Conservation (phyloP, 352 stramenopile species). For the Globisporangium echinulatum region DNA sequence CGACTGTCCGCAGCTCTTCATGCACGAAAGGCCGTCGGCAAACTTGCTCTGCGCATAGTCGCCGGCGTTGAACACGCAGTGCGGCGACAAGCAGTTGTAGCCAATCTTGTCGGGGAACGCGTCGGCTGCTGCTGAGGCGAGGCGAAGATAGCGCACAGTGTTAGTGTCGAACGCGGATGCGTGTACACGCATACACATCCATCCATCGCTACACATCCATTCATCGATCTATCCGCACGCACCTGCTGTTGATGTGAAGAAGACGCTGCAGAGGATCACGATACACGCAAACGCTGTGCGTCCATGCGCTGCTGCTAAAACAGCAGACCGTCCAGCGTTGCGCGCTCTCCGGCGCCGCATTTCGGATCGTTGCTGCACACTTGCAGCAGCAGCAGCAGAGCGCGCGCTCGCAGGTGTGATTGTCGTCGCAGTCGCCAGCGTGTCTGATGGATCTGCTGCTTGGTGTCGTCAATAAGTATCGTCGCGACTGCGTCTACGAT, state of each 20-base stretch:
- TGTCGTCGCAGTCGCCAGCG: slow-evolving; percentile 9
- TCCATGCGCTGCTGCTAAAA: not conserved
- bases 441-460: slow-evolving; percentile 1
- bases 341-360: not conserved
- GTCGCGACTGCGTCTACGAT: not conserved
- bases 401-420: not conserved
- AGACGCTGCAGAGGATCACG: not conserved
- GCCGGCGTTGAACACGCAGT: slow-evolving; percentile 36
- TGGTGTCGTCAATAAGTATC: not conserved
- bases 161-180: too few relatives aligned
- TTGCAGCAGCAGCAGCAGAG: not conserved
- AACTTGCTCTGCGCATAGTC: slow-evolving; percentile 26
- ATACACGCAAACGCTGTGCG: not conserved
- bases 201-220: not conserved
- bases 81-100: slow-evolving; percentile 43
- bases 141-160: too few relatives aligned
- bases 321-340: too few relatives aligned
- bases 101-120: slow-evolving; percentile 26
- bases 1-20: slow-evolving; percentile 36
- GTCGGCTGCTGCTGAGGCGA: slow-evolving; percentile 10
- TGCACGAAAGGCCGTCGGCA: slow-evolving; percentile 39
- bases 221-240: not conserved
- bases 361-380: not conserved
- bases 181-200: not conserved
- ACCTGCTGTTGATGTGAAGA: slow-evolving; percentile 2